These are phyloP conservation scores for Macrophomina pseudophaseolina DNA, from an alignment of 2,329 filamentous ascomycete species.

Conservation along the genomic window DNA sequence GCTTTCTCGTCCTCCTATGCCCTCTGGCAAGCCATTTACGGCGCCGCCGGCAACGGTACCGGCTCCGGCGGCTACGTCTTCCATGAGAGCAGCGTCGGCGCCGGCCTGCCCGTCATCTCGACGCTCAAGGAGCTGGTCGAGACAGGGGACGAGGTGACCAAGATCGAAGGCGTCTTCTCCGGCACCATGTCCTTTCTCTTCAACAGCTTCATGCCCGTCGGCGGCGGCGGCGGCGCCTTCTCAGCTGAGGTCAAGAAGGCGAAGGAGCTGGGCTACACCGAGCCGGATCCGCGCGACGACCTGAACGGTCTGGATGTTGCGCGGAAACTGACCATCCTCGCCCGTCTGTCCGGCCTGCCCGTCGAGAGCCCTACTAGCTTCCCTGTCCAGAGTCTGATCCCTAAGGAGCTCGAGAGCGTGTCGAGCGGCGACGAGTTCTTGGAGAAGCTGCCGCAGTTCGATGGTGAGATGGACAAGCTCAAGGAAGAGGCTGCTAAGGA, in stretches of 20 bases:
- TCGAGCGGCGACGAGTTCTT: constrained; percentile 86
- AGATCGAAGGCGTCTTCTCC: constrained; percentile 96
- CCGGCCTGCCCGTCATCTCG: constrained; percentile 89
- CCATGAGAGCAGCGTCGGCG: constrained; percentile 94
- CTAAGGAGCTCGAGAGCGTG: constrained; percentile 79
- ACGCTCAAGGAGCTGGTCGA: constrained; percentile 93
- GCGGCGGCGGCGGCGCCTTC: constrained; percentile 79
- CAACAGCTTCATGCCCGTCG: constrained; percentile 90
- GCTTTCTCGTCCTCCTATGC: constrained; percentile 83
- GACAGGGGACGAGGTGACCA: constrained; percentile 88
- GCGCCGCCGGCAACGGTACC: constrained; percentile 67
- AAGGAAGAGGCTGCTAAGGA: constrained; percentile 85
- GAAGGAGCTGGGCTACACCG: constrained; percentile 90
- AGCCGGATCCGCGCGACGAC: constrained; percentile 85
- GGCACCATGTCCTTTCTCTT: constrained; percentile 98
- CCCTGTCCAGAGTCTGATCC: constrained; percentile 92
- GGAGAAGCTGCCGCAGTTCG: constrained; percentile 77
- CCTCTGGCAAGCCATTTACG: constrained; percentile 88
- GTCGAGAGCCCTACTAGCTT: constrained; percentile 86
- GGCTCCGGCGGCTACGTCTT: constrained; percentile 74
- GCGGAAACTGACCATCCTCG: constrained; percentile 94
- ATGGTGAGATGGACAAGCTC: constrained; percentile 85
- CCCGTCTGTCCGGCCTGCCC: constrained; percentile 79
- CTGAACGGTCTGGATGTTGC: constrained; percentile 89
- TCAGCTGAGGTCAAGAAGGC: constrained; percentile 90